phyloP scores from a whole-genome alignment of 2,329 filamentous ascomycete genomes.

The Lasiodiplodia sp. region DNA sequence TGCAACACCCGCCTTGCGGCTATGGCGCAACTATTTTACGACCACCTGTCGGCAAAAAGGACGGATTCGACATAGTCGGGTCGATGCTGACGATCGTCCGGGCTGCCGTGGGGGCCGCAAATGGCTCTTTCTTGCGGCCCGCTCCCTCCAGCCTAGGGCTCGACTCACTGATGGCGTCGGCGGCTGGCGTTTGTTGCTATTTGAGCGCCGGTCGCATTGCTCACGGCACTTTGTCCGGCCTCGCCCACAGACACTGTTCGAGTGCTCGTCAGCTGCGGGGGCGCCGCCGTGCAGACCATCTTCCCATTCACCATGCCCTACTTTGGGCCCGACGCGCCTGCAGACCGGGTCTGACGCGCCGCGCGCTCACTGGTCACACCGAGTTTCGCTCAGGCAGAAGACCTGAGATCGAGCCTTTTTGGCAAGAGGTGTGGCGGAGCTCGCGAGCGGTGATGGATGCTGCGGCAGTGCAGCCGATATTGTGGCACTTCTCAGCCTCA shows the following conservation, averaged over 20 bases:
- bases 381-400: constrained; percentile 14
- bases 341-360: neutral
- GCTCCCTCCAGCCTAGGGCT: constrained; percentile 8
- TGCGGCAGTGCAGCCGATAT: constrained; percentile 18
- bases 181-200: constrained; percentile 18
- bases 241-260: constrained; percentile 6
- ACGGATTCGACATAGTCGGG: neutral
- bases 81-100: constrained; percentile 9
- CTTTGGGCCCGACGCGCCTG: constrained; percentile 6
- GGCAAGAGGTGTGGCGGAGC: constrained; percentile 22
- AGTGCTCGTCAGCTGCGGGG: constrained; percentile 25
- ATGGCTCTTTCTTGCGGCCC: neutral
- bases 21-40: constrained; percentile 24
- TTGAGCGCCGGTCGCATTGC: constrained; percentile 4
- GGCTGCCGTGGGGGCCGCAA: constrained; percentile 10
- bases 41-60: neutral
- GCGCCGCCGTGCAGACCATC: neutral
- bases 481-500: constrained; percentile 25
- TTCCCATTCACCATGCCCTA: constrained; percentile 8
- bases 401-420: neutral
- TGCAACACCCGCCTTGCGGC: constrained; percentile 11
- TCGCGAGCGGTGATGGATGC: neutral
- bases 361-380: constrained; percentile 18
- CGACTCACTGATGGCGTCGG: constrained; percentile 3
- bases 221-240: neutral